These are phyloP conservation scores for Aureobasidium leucospermi DNA, from an alignment of 2,329 filamentous ascomycete genomes.

Conservation along the genomic window DNA sequence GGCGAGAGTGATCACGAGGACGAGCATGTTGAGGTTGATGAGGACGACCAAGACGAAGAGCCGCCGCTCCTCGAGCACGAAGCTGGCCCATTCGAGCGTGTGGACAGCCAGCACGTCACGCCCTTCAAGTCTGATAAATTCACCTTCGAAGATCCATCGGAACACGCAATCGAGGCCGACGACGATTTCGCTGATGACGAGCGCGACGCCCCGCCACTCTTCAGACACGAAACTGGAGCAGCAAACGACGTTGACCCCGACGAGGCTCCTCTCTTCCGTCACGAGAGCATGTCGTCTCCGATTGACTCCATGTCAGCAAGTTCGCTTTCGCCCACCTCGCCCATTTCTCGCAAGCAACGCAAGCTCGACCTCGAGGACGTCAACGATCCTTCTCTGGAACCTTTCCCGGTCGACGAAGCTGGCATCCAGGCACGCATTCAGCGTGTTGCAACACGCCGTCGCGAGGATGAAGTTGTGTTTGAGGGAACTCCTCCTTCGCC, in stretches of 20 bases:
- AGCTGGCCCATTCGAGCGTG: background rate
- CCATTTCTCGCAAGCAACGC: background rate
- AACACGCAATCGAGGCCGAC: background rate
- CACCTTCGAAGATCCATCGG: background rate
- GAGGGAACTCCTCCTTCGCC: slow-evolving; percentile 16
- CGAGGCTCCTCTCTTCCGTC: slow-evolving; percentile 25
- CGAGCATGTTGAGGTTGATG: background rate
- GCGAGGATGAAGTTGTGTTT: slow-evolving; percentile 20
- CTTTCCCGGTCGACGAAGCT: slow-evolving; percentile 29
- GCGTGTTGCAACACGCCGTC: slow-evolving; percentile 19
- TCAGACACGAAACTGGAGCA: slow-evolving; percentile 31
- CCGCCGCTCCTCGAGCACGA: slow-evolving; percentile 10
- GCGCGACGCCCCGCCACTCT: slow-evolving; percentile 22
- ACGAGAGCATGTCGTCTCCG: slow-evolving; percentile 21
- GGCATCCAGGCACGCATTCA: slow-evolving; percentile 28
- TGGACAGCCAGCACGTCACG: slow-evolving; percentile 5
- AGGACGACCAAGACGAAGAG: slow-evolving; percentile 2
- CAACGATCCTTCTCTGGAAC: slow-evolving; percentile 25
- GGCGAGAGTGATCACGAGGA: background rate
- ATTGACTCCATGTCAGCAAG: background rate
- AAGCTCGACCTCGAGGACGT: slow-evolving; percentile 20
- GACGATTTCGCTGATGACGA: slow-evolving; percentile 9
- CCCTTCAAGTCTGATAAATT: background rate
- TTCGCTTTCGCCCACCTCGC: background rate
- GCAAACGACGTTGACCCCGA: background rate